Base-by-base conservation (phyloP, 768 basidiomycete genomes). In the Pleurotus pulmonarius region DNA sequence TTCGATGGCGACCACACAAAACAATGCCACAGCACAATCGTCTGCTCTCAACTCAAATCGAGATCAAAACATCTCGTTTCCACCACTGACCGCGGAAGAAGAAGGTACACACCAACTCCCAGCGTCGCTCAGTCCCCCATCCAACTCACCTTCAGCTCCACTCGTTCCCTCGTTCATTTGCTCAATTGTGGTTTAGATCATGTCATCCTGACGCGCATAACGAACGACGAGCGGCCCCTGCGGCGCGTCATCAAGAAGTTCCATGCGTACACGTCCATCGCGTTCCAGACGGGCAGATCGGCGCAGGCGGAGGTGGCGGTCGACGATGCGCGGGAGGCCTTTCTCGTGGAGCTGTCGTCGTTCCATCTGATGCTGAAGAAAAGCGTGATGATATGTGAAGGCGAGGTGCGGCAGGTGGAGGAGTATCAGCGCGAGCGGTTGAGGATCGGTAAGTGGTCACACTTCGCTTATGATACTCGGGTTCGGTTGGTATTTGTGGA, bases 231-330 rank as follows among this genome's bases (percentile, higher is more conserved):
- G 70, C 83, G 88, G 12, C 83, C 85, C 20, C 75, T 94, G 24
- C 83, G 86, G 38, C 83, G 90, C 44, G 81, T 92, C 34, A 83
- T 90, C 56, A 90, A 90, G 73, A 89, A 87, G 67, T 92, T 92
- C 66, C 87, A 90, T 73, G 79, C 73, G 58, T 92, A 91, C 61
- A 78, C 83, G 15, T 75, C 83, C 4, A 72, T 84, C 3, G 80
- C 83, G 15, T 39, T 65, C 73, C 3, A 53, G 20, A 53, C 12
- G 0, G 24, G 20, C 39, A 41, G 22, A 6, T 16, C n/a, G 12
- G 18, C 37, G 16, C 51, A 53, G 46, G 24, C 18, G 16, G 51
- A 53, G 24, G 20, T 70, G 3, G 68, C 70, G 2, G 72, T 83
- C 2, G 84, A 88, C 26, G 90, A 92, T 70, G 87, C 89, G 49